These are phyloP conservation scores for Pichia norvegensis DNA, from an alignment of 1,139 yeast genomes.

Conservation along the genomic window DNA sequence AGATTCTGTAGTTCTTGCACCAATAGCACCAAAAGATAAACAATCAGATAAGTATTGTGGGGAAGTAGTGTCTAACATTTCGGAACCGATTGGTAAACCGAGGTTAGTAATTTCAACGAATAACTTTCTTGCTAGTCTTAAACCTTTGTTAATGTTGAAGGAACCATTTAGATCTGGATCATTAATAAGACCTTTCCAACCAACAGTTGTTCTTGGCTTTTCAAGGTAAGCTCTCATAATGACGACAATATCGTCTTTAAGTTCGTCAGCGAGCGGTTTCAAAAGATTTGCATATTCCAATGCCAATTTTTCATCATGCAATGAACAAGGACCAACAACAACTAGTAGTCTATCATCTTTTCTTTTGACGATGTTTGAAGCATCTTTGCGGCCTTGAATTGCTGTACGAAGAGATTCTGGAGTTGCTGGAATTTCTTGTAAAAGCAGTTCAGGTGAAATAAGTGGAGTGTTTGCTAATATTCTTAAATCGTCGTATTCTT, in stretches of 20 bases:
- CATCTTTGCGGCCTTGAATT: conserved; percentile 65
- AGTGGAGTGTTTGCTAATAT: conserved; percentile 87
- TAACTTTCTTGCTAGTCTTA: conserved; percentile 77
- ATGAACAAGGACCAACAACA: conserved; percentile 92
- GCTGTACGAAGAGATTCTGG: conserved; percentile 58
- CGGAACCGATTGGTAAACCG: conserved; percentile 87
- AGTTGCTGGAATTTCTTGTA: conserved; percentile 68
- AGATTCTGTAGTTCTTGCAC: conserved; percentile 98
- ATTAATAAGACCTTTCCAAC: conserved; percentile 97
- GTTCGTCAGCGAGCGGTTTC: conserved; percentile 58
- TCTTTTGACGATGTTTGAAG: conserved; percentile 63
- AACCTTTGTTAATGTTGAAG: conserved; percentile 91
- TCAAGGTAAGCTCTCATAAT: conserved; percentile 97
- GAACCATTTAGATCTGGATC: conserved; percentile 93
- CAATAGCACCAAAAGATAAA: conserved; percentile 93
- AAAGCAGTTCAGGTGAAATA: conserved; percentile 79
- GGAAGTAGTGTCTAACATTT: conserved; percentile 95
- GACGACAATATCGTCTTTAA: conserved; percentile 66
- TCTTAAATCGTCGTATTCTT: conserved; percentile 81
- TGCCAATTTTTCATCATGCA: conserved; percentile 87
- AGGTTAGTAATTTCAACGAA: conserved; percentile 74
- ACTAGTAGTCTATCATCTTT: conserved; percentile 69
- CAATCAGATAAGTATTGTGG: conserved; percentile 95
- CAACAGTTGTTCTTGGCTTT: conserved; percentile 97
- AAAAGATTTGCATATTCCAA: conserved; percentile 76